phyloP scores from a whole-genome alignment of 2,329 filamentous ascomycete genomes.

The Orbilia oligospora region DNA sequence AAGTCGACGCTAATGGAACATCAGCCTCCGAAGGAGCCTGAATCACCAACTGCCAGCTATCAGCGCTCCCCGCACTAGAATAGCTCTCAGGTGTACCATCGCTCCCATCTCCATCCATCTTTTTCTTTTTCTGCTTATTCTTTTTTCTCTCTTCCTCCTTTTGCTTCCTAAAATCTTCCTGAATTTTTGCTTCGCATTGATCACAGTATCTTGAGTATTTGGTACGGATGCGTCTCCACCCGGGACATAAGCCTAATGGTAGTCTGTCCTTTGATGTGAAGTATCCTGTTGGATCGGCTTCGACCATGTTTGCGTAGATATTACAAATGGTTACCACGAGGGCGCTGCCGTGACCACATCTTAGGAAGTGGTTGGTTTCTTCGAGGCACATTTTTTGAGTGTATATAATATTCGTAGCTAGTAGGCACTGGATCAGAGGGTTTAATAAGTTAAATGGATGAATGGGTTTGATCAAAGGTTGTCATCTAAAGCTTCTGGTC shows the following conservation, averaged over 20 bases:
- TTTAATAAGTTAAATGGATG: too few species aligned
- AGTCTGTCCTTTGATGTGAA: background rate
- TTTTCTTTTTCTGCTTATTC: background rate
- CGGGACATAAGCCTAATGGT: background rate
- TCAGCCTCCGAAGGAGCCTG: constrained; percentile 7
- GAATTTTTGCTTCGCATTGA: background rate
- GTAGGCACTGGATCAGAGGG: background rate
- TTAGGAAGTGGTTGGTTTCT: background rate
- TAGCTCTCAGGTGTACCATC: background rate
- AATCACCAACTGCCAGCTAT: constrained; percentile 18
- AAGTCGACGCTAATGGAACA: too few species aligned
- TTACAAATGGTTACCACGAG: background rate
- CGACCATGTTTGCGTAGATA: constrained; percentile 10
- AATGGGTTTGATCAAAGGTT: too few species aligned
- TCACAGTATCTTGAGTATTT: background rate
- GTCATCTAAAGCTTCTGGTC: too few species aligned
- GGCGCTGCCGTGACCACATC: background rate
- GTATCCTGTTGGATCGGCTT: background rate
- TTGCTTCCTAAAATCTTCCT: background rate
- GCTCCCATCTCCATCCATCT: background rate
- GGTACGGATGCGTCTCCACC: background rate
- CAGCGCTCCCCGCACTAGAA: background rate
- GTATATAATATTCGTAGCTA: too few species aligned
- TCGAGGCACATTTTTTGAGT: background rate
- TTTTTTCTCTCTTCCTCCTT: background rate